Evolutionary conservation across 768 basidiomycete species (phyloP).

Genomic region (Suillus subluteus): DNA sequence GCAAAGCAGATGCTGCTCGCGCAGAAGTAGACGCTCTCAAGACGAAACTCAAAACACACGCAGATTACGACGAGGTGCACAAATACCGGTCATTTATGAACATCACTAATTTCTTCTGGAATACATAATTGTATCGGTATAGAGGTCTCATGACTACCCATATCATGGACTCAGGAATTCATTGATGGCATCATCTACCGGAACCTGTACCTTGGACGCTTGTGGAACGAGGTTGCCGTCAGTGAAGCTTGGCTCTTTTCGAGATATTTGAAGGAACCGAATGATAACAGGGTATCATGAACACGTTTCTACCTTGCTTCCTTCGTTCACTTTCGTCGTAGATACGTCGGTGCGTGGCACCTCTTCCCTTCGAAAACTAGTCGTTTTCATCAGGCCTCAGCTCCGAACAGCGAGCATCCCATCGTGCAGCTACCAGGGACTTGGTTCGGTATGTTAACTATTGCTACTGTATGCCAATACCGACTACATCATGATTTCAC

Average conservation of each 20-base stretch:
- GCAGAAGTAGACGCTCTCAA: conserved; percentile 71
- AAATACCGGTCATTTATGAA: no score
- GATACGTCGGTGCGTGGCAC: not conserved
- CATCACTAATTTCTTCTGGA: no score
- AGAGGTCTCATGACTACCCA: no score
- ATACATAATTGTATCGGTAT: no score
- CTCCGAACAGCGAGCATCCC: not conserved
- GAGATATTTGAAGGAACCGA: no score
- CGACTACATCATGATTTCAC: not conserved
- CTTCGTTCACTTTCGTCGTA: not conserved
- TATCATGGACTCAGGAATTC: no score
- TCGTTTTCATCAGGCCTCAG: not conserved
- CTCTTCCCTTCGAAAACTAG: not conserved
- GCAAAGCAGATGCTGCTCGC: not conserved
- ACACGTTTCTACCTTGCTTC: no score
- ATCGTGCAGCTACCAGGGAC: not conserved
- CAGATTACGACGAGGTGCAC: conserved; percentile 89
- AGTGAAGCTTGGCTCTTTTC: no score
- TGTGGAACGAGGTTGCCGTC: no score
- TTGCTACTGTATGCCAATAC: not conserved
- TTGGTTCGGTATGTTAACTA: not conserved
- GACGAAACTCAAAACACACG: conserved; percentile 68
- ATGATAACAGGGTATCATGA: no score
- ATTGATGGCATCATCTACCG: no score
- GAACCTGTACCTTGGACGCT: no score